Evolutionary conservation across 192 early-diverging fungal genomes (phyloP).

Genomic region (Pilobolus umbonatus): DNA sequence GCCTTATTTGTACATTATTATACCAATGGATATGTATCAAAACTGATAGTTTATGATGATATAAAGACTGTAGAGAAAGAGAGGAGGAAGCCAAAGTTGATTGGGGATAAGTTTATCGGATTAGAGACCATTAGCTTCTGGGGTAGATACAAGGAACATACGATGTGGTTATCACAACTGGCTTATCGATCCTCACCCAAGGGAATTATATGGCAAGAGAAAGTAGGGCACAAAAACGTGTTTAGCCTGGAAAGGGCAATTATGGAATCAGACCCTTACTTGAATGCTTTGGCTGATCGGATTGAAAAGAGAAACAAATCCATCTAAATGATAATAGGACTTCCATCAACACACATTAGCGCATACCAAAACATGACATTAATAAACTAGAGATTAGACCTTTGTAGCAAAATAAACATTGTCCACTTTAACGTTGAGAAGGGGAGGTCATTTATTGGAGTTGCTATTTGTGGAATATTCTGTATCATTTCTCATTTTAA

Average conservation of each 20-base stretch:
- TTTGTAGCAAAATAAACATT: too few species aligned
- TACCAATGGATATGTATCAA: constrained; percentile 23
- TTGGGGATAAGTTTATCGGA: constrained; percentile 29
- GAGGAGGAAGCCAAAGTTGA: constrained; percentile 19
- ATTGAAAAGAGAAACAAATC: constrained; percentile 12
- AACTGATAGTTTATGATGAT: constrained; percentile 28
- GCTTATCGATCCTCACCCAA: constrained; percentile 16
- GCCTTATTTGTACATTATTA: constrained; percentile 29
- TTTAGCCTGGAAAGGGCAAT: constrained; percentile 26
- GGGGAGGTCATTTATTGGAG: too few species aligned
- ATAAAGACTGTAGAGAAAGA: constrained; percentile 26
- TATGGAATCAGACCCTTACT: constrained; percentile 23
- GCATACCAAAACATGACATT: constrained; percentile 10
- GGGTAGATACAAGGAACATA: constrained; percentile 18
- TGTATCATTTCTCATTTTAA: too few species aligned
- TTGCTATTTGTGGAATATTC: too few species aligned
- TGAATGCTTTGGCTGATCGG: constrained; percentile 20
- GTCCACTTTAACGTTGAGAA: too few species aligned
- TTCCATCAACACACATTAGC: not conserved
- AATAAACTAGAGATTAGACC: too few species aligned
- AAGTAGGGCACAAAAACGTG: constrained; percentile 2
- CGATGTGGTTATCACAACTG: constrained; percentile 25
- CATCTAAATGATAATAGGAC: too few species aligned
- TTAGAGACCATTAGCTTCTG: constrained; percentile 26
- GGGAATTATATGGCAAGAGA: constrained; percentile 19